phyloP scores from a whole-genome alignment of 257 asterid genomes.

The Solanum dulcamara region DNA sequence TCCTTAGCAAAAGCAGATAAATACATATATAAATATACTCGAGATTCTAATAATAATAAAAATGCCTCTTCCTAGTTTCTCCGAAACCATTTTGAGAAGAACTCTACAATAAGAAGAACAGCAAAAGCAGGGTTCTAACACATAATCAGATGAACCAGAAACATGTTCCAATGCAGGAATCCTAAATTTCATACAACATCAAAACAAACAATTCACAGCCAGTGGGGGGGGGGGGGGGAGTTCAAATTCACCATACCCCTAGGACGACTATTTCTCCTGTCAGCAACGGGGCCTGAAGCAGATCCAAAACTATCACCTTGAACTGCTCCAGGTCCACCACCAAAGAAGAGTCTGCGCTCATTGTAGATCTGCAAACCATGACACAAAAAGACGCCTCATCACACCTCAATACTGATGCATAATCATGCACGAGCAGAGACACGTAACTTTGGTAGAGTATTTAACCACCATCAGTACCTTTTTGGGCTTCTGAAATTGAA shows the following conservation, averaged over 20 bases:
- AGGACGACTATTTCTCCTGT: constrained; percentile 75
- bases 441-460: neutral
- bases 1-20: neutral
- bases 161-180: neutral
- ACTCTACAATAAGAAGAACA: neutral
- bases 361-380: constrained; percentile 58
- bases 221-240: neutral
- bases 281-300: constrained; percentile 50
- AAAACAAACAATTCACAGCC: neutral
- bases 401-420: neutral
- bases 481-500: constrained; percentile 97
- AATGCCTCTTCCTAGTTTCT: neutral
- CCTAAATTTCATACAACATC: neutral
- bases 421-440: neutral
- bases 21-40: neutral
- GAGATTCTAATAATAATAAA: neutral
- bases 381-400: neutral
- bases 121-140: neutral
- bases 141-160: neutral
- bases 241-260: constrained; percentile 44
- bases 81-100: neutral
- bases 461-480: constrained; percentile 38
- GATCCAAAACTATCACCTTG: constrained; percentile 69
- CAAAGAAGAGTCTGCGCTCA: constrained; percentile 79
- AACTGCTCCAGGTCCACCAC: constrained; percentile 74